A percentile compares a stretch with the other conserved stretches of the same genome.
phyloP scores from a whole-genome alignment of 306 rosid species.

The Cicer judaicum region DNA sequence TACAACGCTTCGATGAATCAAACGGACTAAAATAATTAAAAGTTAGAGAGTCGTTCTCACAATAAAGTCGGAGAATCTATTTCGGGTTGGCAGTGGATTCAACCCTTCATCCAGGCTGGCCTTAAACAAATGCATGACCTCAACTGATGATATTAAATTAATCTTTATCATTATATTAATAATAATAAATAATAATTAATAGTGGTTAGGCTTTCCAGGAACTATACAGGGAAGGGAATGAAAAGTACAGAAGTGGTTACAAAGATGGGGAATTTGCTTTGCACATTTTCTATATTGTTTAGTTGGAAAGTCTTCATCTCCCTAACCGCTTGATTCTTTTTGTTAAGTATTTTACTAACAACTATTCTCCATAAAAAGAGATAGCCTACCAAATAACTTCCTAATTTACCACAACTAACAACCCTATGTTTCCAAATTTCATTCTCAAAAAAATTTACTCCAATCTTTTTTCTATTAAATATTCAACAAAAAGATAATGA shows the following conservation, averaged over 20 bases:
- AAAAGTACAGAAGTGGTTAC: conserved; percentile 43
- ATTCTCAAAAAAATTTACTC: background rate
- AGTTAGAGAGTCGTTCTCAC: too few species aligned
- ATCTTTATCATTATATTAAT: background rate
- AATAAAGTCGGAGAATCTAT: too few species aligned
- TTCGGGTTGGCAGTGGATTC: too few species aligned
- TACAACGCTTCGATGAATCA: too few species aligned
- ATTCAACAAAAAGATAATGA: conserved; percentile 25
- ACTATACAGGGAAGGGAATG: conserved; percentile 5
- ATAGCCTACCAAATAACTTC: conserved; percentile 54
- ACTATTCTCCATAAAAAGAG: conserved; percentile 49
- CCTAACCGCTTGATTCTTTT: conserved; percentile 63
- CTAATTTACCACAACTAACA: conserved; percentile 12
- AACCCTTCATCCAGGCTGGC: conserved; percentile 41
- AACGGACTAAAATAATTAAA: too few species aligned
- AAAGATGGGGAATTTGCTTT: conserved; percentile 49
- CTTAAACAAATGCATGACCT: conserved; percentile 7
- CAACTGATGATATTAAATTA: conserved; percentile 11
- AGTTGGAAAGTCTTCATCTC: conserved; percentile 89
- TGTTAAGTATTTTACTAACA: conserved; percentile 43
- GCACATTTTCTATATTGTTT: conserved; percentile 61
- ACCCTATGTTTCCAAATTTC: conserved; percentile 28
- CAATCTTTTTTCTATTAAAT: conserved; percentile 7
- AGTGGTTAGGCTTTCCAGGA: conserved; percentile 28
- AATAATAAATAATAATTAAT: conserved; percentile 30